Percentiles rank a stretch among this genome's conserved stretches.
These are phyloP conservation scores for Penicillium silybi DNA, from an alignment of 495 filamentous ascomycete species.

Conservation along the genomic window DNA sequence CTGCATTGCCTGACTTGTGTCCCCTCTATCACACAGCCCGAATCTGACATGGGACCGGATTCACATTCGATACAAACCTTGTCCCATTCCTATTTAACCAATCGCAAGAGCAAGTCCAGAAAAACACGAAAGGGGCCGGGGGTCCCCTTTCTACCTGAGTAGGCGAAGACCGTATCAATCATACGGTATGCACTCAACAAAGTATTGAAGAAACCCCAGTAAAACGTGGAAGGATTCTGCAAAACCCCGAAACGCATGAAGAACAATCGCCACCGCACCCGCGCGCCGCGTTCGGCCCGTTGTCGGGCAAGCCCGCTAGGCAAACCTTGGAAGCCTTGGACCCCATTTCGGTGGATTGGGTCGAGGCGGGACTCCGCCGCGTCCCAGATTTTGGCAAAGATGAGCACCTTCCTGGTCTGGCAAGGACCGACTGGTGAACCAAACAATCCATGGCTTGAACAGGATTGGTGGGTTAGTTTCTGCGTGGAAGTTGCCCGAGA, in stretches of 20 bases:
- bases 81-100: neutral
- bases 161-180: neutral
- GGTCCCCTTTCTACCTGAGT: neutral
- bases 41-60: neutral
- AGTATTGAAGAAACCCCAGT: neutral
- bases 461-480: neutral
- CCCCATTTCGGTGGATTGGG: slow-evolving; percentile 14
- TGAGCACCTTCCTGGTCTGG: slow-evolving; percentile 26
- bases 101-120: neutral
- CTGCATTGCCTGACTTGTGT: neutral
- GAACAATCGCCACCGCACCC: slow-evolving; percentile 12
- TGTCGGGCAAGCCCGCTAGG: slow-evolving; percentile 31
- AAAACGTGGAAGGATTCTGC: neutral
- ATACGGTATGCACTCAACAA: too few relatives aligned
- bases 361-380: slow-evolving; percentile 18
- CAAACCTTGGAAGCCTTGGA: slow-evolving; percentile 20
- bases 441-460: neutral
- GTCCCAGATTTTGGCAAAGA: neutral
- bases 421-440: slow-evolving; percentile 5
- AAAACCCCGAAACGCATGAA: neutral
- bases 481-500: neutral
- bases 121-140: neutral
- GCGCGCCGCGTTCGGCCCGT: slow-evolving; percentile 30
- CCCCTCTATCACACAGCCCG: neutral
- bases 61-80: neutral